Base-by-base conservation (phyloP, 2,329 filamentous ascomycete genomes). In the Calonectria fujianensis region DNA sequence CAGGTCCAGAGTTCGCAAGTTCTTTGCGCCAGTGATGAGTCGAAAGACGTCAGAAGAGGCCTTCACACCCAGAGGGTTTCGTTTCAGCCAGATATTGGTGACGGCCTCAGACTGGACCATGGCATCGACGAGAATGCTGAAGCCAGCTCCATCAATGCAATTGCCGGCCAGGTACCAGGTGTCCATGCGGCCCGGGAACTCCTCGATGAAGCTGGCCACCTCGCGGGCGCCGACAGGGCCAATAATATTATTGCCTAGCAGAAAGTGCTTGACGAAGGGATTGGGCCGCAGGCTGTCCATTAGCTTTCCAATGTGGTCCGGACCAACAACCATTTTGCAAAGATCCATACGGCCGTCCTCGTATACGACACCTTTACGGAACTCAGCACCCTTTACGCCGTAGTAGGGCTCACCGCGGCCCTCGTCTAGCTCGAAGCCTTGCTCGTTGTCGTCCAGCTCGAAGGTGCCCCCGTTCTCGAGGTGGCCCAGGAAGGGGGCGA, bases 81-180 rank as follows among this genome's bases (percentile, higher is more conserved):
- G 86, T 80, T 90, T 90, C 69, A 91, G 81, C 89, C 89, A 91
- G 63, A 90, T 80, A 75, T 88, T 89, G 27, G 87, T 89, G 73
- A 89, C 82, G 18, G 83, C 83, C 4, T 83, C 81, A 1, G 87
- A 89, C 31, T 82, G 82, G 18, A 87, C 76, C 85, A 89, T 86
- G 65, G 86, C 85, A 70, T 88, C 82, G 1, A 88, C 87, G 1
- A 90, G 83, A 1, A 83, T 76, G 32, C 79, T 80, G 79, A 90
- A 86, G 72, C 85, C 82, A 3, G 80, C 69, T 3, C 82, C 82
- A 65, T 90, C 86, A 74, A 91, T 89, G 80, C 88, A 89, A 77
- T 90, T 90, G 7, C 89, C 89, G 6, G 89, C 89, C 39, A 91
- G 84, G 77, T 90, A 90, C 89, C 89, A 91, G 39, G 89, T 90